Evolutionary conservation across 345 rosid species (phyloP).

Genomic region (Hibiscus mutabilis): DNA sequence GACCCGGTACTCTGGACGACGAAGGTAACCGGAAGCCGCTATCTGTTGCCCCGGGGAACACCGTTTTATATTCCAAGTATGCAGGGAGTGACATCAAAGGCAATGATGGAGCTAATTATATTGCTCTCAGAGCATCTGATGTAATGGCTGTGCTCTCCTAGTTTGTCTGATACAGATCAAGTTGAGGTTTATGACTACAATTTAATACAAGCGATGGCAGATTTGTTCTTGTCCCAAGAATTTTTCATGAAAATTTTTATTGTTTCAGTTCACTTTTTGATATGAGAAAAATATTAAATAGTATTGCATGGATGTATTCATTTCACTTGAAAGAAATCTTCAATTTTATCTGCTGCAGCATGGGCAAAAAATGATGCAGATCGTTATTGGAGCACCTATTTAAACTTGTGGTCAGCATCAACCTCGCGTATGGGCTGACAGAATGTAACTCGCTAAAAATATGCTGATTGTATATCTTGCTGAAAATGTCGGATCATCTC

Average conservation of each 20-base stretch:
- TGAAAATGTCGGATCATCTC: not conserved
- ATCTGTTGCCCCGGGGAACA: conserved; percentile 53
- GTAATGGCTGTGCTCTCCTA: conserved; percentile 89
- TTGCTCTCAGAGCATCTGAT: conserved; percentile 83
- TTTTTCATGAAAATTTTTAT: too few species aligned
- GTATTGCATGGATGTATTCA: not conserved
- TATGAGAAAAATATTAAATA: not conserved
- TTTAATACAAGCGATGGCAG: not conserved
- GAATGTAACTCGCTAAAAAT: too few species aligned
- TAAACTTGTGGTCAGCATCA: too few species aligned
- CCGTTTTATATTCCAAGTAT: conserved; percentile 83
- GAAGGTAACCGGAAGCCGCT: conserved; percentile 58
- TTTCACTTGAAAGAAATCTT: not conserved
- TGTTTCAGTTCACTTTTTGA: not conserved
- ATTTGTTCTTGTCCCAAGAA: not conserved
- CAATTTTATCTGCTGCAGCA: not conserved
- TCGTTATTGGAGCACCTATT: too few species aligned
- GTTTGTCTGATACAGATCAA: conserved; percentile 14
- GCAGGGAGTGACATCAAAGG: conserved; percentile 88
- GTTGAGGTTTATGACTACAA: conserved; percentile 11
- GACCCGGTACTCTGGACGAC: conserved; percentile 77
- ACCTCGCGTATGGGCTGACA: too few species aligned
- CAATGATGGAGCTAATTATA: conserved; percentile 65
- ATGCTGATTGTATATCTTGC: not conserved
- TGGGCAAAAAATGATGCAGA: not conserved